Percentiles rank a stretch among this genome's conserved stretches.
These are phyloP conservation scores for Phytophthora ramorum DNA, from an alignment of 352 stramenopile species.

Conservation along the genomic window DNA sequence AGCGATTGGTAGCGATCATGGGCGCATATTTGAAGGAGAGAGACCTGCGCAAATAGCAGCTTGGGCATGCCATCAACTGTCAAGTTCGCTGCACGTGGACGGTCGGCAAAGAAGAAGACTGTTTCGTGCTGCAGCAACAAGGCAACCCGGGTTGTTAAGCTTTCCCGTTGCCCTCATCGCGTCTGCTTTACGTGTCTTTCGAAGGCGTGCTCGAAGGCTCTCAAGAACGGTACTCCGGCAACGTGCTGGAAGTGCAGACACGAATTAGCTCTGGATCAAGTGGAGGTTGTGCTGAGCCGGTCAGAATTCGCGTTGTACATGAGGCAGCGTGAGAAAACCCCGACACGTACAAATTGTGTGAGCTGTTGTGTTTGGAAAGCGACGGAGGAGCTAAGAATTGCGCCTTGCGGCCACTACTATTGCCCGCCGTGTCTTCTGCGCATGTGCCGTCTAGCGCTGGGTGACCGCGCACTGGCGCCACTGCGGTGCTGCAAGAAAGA, in stretches of 20 bases:
- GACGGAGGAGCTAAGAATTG: slow-evolving; percentile 32
- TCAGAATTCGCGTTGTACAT: slow-evolving; percentile 33
- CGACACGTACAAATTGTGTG: slow-evolving; percentile 33
- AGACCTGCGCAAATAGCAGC: slow-evolving; percentile 4
- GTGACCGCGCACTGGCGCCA: slow-evolving; percentile 64
- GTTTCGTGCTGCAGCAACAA: slow-evolving; percentile 25
- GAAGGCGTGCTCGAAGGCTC: slow-evolving; percentile 25
- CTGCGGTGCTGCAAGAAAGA: slow-evolving; percentile 80
- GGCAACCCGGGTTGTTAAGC: slow-evolving; percentile 9
- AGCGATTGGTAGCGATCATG: background rate
- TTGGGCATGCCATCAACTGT: slow-evolving; percentile 25
- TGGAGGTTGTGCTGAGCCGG: slow-evolving; percentile 24
- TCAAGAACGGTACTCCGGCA: slow-evolving; percentile 9
- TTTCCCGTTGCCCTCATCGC: slow-evolving; percentile 21
- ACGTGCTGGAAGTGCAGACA: slow-evolving; percentile 27
- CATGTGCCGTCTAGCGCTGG: slow-evolving; percentile 67
- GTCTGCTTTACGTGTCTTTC: slow-evolving; percentile 35
- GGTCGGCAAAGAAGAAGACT: slow-evolving; percentile 10
- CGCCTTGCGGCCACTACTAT: slow-evolving; percentile 69
- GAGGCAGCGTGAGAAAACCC: slow-evolving; percentile 7
- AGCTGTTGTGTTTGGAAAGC: slow-evolving; percentile 44
- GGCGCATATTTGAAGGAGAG: slow-evolving; percentile 31
- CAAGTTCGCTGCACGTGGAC: slow-evolving; percentile 8
- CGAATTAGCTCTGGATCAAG: slow-evolving; percentile 36
- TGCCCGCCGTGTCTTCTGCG: slow-evolving; percentile 60